Percentiles rank a stretch among this genome's conserved stretches.
Evolutionary conservation across 2,329 filamentous ascomycete species (phyloP).

Genomic region (Sclerotinia glacialis): DNA sequence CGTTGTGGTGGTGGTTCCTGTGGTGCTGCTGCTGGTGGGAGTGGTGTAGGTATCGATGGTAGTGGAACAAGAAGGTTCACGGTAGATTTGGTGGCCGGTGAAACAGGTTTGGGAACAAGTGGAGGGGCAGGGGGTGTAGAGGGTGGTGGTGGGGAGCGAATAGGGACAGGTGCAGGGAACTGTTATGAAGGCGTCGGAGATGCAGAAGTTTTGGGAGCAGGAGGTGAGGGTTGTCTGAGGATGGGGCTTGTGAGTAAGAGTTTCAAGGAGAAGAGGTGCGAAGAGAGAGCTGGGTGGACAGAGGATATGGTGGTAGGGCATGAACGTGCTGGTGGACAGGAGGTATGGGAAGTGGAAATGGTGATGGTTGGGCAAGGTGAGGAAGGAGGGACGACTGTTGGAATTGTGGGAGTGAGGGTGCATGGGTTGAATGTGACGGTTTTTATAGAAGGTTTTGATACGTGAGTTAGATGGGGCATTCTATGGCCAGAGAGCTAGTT

Average conservation of each 20-base stretch:
- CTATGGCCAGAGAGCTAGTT: background rate
- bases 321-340: constrained; percentile 23
- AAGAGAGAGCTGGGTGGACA: constrained; percentile 1
- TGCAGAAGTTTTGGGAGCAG: constrained; percentile 26
- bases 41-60: background rate
- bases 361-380: constrained; percentile 34
- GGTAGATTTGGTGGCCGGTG: constrained; percentile 17
- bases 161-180: constrained; percentile 35
- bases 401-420: background rate
- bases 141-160: constrained; percentile 28
- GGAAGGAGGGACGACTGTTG: background rate
- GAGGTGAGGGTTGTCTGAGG: constrained; percentile 18
- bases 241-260: background rate
- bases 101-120: constrained; percentile 24
- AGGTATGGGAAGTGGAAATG: constrained; percentile 22
- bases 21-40: background rate
- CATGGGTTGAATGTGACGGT: constrained; percentile 10
- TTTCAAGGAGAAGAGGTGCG: too few relatives aligned
- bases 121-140: constrained; percentile 31
- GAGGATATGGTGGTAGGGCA: background rate
- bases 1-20: background rate
- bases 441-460: background rate
- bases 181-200: constrained; percentile 26
- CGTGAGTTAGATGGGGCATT: background rate
- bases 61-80: constrained; percentile 3